A percentile compares a stretch with the other conserved stretches of the same genome.
These are phyloP conservation scores for Uncinocarpus reesii DNA, from an alignment of 2,329 filamentous ascomycete genomes.

Conservation along the genomic window DNA sequence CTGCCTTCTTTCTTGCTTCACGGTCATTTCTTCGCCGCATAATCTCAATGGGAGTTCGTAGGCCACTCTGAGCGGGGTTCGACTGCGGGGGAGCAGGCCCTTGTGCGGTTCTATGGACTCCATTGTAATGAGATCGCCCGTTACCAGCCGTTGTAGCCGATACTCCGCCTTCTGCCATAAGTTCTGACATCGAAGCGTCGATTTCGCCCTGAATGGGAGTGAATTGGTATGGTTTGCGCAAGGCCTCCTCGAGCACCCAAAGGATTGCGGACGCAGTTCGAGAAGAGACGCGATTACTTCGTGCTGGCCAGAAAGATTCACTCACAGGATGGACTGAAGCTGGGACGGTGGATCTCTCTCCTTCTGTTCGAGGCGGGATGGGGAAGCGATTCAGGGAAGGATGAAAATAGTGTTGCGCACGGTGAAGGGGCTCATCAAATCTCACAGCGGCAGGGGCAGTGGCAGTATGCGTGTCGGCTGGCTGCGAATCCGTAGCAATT, in stretches of 20 bases:
- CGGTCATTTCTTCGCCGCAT: slow-evolving; percentile 77
- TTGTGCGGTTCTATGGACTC: slow-evolving; percentile 40
- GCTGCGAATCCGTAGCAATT: not conserved
- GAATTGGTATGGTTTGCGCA: slow-evolving; percentile 71
- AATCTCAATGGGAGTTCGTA: slow-evolving; percentile 78
- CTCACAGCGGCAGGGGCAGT: not conserved
- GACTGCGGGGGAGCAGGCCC: slow-evolving; percentile 29
- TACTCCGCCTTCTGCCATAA: slow-evolving; percentile 49
- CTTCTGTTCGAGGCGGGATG: slow-evolving; percentile 21
- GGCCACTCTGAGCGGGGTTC: slow-evolving; percentile 42
- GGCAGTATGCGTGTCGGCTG: not conserved
- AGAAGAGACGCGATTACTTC: slow-evolving; percentile 57
- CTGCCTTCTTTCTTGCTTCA: slow-evolving; percentile 59
- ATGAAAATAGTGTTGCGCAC: not conserved
- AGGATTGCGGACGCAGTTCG: slow-evolving; percentile 83
- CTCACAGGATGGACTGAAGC: slow-evolving; percentile 15
- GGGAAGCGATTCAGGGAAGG: not conserved
- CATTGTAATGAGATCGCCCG: slow-evolving; percentile 46
- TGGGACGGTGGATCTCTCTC: slow-evolving; percentile 22
- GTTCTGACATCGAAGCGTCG: slow-evolving; percentile 83
- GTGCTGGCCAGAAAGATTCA: slow-evolving; percentile 44
- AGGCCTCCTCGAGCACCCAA: slow-evolving; percentile 80
- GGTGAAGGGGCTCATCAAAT: not conserved
- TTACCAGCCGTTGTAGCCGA: slow-evolving; percentile 38
- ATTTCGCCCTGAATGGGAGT: slow-evolving; percentile 78